Base-by-base conservation (phyloP, 345 rosid genomes). In the Erucastrum elatum region DNA sequence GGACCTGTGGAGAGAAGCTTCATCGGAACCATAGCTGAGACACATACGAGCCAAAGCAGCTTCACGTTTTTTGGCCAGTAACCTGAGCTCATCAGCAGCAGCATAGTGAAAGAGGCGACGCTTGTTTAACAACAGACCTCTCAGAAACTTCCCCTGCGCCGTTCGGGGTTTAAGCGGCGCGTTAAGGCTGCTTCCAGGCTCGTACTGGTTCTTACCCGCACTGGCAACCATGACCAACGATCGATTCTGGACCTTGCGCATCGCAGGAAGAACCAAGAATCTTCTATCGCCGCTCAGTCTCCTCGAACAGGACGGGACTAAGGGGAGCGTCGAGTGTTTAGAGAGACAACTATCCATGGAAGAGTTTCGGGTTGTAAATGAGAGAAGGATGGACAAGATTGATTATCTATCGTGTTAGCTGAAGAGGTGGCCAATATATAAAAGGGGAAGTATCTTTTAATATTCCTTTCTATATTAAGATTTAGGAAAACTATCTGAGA, bases 1-100 rank as follows among this genome's bases (percentile, higher is more conserved):
- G 63, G 58, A 94, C 98, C 96, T 90, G 84, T 95, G 91, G 70
- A 95, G 98, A 64, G 76, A 76, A 11, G 88, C 96, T 68, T 91
- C 96, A 31, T 92, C 92, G 41, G 97, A 88, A 74, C 84, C 89
- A 71, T 82, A 83, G 83, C 89, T 84, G 15, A 84, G 87, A 8
- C 70, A 66, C 91, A 93, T 85, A 51, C 97, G 94, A 74, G 82
- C 53, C 4, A 84, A 70, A n/a, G 98, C 89, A 4, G 83, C 86
- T 33, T 87, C 86, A 9, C 96, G 87, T 31, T 84, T 94, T 41
- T 73, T 83, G 13, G 97, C 89, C 37, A 95, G 80, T 4, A 75
- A 86, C 75, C 90, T 90, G 29, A 95, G 82, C 84, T 95, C 96
- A 81, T 90, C 91, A 16, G 87, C 87, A 4, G 86, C 99, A 0